Base-by-base conservation (phyloP, 78 protist species). In the Dictyostelium citrinum region DNA sequence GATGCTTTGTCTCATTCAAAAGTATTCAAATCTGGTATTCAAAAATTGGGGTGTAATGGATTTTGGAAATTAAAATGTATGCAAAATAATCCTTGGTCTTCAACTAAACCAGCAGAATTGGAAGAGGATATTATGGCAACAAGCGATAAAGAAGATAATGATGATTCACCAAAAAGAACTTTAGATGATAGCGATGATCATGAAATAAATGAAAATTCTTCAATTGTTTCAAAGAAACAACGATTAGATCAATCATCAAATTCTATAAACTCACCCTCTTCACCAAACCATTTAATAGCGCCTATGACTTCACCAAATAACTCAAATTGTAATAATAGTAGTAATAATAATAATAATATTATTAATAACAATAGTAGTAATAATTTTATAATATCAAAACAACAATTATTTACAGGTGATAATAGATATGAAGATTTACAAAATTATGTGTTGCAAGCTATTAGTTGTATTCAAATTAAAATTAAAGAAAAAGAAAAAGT, bases 11-110 rank as follows among this genome's bases (percentile, higher is more conserved):
- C 93, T 5, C 93, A 88, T 88, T 88, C 93, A 11, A 76, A 76
- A 88, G 84, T 67, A 24, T 88, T 88, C 39, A 79, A 45, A 68
- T 88, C 93, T 8, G 93, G 93, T 45, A 76, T 79, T 5, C 93
- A 88, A 78, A 88, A 88, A 78, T 76, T 88, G 41, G 93, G 93
- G 16, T 88, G 93, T n/a, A 88, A 88, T 78, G 93, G 93, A 24
- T 88, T 77, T 78, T 88, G 93, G 93, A 88, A 78, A 51, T 88
- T 88, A 49, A 88, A 88, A 78, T 64, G 31, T 20, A 49, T 77
- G 22, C 49, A 61, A 35, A 70, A 70, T 70, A 88, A 64, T 78
- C 93, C 93, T 43, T 88, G 93, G 93, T 64, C 93, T 3, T 29
- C 81, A 35, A 39, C 35, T 2, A 88, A 88, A 49, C 79, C 79